These are phyloP conservation scores for Brachypodium distachyon DNA, from an alignment of 202 grass and related monocot species.

Conservation along the genomic window DNA sequence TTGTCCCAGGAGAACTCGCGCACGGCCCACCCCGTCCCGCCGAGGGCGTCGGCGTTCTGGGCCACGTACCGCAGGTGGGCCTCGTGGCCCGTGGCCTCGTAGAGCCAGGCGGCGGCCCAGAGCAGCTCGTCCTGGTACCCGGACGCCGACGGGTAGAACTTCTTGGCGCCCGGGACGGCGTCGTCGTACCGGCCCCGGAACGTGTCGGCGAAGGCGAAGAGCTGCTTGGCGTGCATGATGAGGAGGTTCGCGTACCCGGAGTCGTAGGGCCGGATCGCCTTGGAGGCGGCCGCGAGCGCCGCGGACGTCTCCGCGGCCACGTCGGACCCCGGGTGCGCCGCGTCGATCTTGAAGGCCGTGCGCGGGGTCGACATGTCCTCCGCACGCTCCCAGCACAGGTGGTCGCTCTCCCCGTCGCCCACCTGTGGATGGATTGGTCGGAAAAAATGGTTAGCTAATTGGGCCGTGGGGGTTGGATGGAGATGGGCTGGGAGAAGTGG, in stretches of 20 bases:
- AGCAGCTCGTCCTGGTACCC: conserved; percentile 83
- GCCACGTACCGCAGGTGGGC: conserved; percentile 55
- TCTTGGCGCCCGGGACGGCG: conserved; percentile 40
- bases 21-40: conserved; percentile 75
- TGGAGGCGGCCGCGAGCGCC: conserved; percentile 54
- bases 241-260: conserved; percentile 68
- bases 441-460: neutral
- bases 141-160: conserved; percentile 73
- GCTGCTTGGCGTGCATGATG: conserved; percentile 71
- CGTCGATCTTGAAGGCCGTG: conserved; percentile 66
- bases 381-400: conserved; percentile 91
- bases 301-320: conserved; percentile 78
- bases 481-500: neutral
- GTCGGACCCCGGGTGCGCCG: conserved; percentile 49
- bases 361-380: conserved; percentile 87
- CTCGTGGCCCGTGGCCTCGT: conserved; percentile 60
- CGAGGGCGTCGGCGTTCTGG: conserved; percentile 48
- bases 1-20: conserved; percentile 94
- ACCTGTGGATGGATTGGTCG: conserved; percentile 42
- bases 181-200: conserved; percentile 82
- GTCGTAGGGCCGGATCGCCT: conserved; percentile 68
- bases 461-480: neutral
- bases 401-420: conserved; percentile 87
- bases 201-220: conserved; percentile 75
- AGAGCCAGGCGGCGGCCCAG: conserved; percentile 86